Conservation (phyloP, 2,329 filamentous ascomycete species). For the Emergomyces pasteurianus region DNA sequence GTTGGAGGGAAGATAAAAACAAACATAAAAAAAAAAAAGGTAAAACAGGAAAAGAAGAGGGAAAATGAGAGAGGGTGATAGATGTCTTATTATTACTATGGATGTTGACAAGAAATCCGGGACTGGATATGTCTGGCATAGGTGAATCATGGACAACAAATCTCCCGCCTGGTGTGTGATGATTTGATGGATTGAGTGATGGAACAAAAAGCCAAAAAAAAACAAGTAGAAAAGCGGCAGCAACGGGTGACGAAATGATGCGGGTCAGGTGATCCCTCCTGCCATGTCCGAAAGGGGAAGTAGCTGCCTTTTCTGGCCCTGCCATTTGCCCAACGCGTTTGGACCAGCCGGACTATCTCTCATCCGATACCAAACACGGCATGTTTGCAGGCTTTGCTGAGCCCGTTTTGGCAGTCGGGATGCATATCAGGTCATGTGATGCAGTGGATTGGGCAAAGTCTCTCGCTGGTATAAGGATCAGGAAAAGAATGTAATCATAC, state of each 20-base stretch:
- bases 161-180: not conserved
- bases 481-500: too few species aligned
- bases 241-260: too few species aligned
- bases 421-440: not conserved
- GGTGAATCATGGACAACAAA: not conserved
- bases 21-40: too few species aligned
- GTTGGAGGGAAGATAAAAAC: too few species aligned
- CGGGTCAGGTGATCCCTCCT: not conserved
- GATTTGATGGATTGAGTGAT: not conserved
- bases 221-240: too few species aligned
- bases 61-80: not conserved
- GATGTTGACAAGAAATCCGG: not conserved
- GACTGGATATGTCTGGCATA: not conserved
- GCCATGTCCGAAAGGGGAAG: not conserved
- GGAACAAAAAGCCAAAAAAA: not conserved
- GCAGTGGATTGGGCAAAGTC: not conserved
- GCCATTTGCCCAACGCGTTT: too few species aligned
- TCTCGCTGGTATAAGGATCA: not conserved
- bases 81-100: not conserved
- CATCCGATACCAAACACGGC: not conserved
- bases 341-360: not conserved
- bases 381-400: not conserved
- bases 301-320: slow-evolving; percentile 1
- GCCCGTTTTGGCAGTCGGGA: not conserved
- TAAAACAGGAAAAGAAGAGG: not conserved